Evolutionary conservation across 345 rosid genomes (phyloP).

Genomic region (Aurinia saxatilis): DNA sequence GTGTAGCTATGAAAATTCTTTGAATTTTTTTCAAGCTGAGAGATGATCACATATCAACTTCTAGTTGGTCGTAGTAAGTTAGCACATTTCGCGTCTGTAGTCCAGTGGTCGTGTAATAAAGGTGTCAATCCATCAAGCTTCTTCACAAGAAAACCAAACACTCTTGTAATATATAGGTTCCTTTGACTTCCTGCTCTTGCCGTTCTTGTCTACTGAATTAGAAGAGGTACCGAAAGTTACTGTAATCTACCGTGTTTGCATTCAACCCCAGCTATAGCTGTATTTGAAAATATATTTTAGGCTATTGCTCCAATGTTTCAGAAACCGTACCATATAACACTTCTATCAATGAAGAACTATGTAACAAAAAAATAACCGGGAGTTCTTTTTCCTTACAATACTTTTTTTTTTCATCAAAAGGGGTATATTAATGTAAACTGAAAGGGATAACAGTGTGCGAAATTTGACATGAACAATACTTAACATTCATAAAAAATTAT

Average conservation of each 20-base stretch:
- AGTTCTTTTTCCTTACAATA: no score
- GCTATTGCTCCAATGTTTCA: neutral
- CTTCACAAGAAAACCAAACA: neutral
- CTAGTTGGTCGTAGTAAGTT: constrained; percentile 26
- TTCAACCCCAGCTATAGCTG: constrained; percentile 2
- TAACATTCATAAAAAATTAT: neutral
- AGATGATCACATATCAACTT: constrained; percentile 22
- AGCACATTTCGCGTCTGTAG: constrained; percentile 5
- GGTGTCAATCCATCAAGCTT: constrained; percentile 24
- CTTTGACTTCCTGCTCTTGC: constrained; percentile 1
- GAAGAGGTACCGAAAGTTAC: neutral
- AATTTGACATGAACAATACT: no score
- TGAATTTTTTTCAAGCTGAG: constrained; percentile 20
- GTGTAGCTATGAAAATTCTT: constrained; percentile 20
- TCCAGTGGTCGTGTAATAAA: constrained; percentile 19
- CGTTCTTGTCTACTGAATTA: neutral
- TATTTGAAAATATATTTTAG: constrained; percentile 5
- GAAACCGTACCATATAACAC: neutral
- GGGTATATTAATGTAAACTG: no score
- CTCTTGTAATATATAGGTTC: neutral
- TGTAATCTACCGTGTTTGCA: neutral
- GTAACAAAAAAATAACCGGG: neutral
- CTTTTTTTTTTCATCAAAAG: no score
- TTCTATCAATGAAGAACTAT: constrained; percentile 3
- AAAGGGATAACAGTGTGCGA: no score